Evolutionary conservation across 108 stramenopile species (phyloP), one percentile per base, ranked within the genome.

Genomic region (Skeletonema menzelii): DNA sequence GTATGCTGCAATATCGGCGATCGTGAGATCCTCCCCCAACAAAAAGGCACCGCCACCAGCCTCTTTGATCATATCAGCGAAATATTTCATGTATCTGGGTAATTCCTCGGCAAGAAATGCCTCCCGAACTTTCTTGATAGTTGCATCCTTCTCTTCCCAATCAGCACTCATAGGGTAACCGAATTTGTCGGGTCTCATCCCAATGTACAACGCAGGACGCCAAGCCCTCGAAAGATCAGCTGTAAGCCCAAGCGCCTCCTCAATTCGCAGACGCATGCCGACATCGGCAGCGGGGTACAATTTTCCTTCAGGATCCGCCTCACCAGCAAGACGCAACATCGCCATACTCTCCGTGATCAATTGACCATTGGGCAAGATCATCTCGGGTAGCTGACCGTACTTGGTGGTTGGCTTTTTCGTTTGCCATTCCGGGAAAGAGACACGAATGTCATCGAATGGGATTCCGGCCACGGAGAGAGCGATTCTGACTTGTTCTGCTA

Each of bases 1-100:
- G 31, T 85, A 79, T 14, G 79, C 75, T 13, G 74, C 24, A 58
- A 87, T 85, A 59, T 93, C 92, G 5, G 92, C 92, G 79, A 93
- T 91, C 0, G 89, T 88, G 34, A 84, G 80, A 31, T 78, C 59
- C 3, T 77, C 79, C 8, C 76, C 82, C 15, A 42, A 38, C 31
- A 71, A 69, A 35, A 83, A 73, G 32, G 44, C 65, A 19, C 32
- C 55, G 8, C 82, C 86, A 57, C 74, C 81, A 64, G 38, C 66
- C 7, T 69, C 73, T 58, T 80, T 73, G 57, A 88, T 72, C 56
- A 67, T n/a, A 44, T 61, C 72, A 7, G 69, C 53, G 17, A 88
- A 57, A 34, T 79, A 74, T 0, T 56, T 69, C 59, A 85, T 59
- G 70, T 68, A 87, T 15, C 76, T 69, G 22, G 88, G 84, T 10